A percentile compares a stretch with the other conserved stretches of the same genome.
Conservation (phyloP, 2,329 filamentous ascomycete genomes). For the Phyllosticta citrichinensis region DNA sequence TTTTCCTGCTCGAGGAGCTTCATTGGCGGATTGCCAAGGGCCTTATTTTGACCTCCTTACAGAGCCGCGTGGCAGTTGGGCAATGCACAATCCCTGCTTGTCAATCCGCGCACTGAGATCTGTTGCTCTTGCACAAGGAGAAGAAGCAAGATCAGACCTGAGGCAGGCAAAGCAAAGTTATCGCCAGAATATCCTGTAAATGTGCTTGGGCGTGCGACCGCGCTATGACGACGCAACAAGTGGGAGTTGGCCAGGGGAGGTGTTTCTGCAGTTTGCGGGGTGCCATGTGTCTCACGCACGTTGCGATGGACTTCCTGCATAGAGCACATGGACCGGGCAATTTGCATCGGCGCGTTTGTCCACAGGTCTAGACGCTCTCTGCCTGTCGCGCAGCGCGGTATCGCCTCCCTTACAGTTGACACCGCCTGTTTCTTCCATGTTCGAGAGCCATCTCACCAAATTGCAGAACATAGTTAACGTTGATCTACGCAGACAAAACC, state of each 20-base stretch:
- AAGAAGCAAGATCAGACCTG: neutral
- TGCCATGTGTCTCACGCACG: neutral
- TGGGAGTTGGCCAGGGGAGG: neutral
- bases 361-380: neutral
- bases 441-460: no score
- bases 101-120: no score
- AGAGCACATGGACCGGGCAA: neutral
- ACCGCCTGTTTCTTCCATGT: no score
- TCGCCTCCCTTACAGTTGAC: neutral
- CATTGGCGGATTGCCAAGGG: neutral
- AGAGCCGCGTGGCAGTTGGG: neutral
- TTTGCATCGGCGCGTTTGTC: neutral
- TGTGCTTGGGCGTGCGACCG: neutral
- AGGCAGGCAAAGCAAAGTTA: no score
- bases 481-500: no score
- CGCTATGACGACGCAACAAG: neutral
- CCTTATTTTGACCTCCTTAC: neutral
- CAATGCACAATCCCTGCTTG: neutral
- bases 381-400: neutral
- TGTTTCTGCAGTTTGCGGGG: neutral
- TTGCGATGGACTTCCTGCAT: neutral
- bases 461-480: no score
- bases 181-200: no score
- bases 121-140: no score
- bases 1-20: neutral